Percentiles rank a stretch among this genome's conserved stretches.
Conservation (phyloP, 2,329 filamentous ascomycete species). For the Clarireedia homoeocarpa region DNA sequence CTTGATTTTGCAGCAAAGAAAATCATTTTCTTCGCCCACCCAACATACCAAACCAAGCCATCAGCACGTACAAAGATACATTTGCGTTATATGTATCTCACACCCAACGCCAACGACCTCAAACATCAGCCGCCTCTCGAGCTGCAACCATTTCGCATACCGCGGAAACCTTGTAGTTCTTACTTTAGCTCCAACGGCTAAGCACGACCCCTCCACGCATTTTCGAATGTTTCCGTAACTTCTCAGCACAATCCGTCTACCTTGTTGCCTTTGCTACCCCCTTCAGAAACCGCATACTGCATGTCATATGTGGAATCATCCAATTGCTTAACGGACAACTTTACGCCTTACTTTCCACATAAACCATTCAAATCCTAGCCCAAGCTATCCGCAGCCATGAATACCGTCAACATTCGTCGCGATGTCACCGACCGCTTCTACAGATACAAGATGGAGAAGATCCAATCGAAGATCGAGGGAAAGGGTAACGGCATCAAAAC, state of each 20-base stretch:
- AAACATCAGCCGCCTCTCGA: slow-evolving; percentile 88
- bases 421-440: slow-evolving; percentile 99
- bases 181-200: slow-evolving; percentile 91
- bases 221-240: slow-evolving; percentile 29
- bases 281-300: slow-evolving; percentile 31
- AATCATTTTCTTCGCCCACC: slow-evolving; percentile 13
- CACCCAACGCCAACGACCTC: slow-evolving; percentile 70
- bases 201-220: slow-evolving; percentile 32
- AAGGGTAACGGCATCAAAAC: slow-evolving; percentile 99
- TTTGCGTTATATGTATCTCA: slow-evolving; percentile 34
- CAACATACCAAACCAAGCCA: slow-evolving; percentile 22
- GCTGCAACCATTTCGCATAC: slow-evolving; percentile 96
- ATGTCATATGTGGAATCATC: slow-evolving; percentile 35
- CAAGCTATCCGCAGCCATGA: slow-evolving; percentile 60
- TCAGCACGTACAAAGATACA: slow-evolving; percentile 21
- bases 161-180: slow-evolving; percentile 86
- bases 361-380: slow-evolving; percentile 14
- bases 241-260: slow-evolving; percentile 38
- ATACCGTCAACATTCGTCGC: slow-evolving; percentile 95
- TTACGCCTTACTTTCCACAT: slow-evolving; percentile 13
- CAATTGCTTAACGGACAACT: slow-evolving; percentile 19
- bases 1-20: neutral
- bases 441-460: slow-evolving; percentile 99
- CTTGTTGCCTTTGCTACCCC: slow-evolving; percentile 44
- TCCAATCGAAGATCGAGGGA: slow-evolving; percentile 99